phyloP scores from a whole-genome alignment of 1,284 basidiomycete species.

The Vanrija humicola region DNA sequence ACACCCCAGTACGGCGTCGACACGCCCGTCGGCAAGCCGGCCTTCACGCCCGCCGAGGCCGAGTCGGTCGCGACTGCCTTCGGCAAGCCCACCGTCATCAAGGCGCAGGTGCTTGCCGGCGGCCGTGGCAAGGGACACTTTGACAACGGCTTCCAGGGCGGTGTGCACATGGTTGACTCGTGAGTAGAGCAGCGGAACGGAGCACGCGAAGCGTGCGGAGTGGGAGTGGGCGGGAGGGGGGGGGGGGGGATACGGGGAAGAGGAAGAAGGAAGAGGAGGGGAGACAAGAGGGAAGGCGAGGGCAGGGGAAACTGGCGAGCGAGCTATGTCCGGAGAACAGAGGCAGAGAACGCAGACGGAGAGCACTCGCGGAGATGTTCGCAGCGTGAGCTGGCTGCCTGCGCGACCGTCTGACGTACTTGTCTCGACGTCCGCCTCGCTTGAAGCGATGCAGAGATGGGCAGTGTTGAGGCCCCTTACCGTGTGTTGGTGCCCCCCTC shows the following conservation, averaged over 20 bases:
- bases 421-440: too few species aligned
- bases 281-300: too few species aligned
- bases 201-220: neutral
- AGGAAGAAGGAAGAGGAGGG: too few species aligned
- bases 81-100: conserved; percentile 81
- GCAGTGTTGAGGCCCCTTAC: too few species aligned
- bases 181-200: conserved; percentile 48
- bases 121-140: conserved; percentile 98
- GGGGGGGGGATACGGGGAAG: neutral
- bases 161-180: conserved; percentile 93
- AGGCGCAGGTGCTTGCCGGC: conserved; percentile 96
- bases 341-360: too few species aligned
- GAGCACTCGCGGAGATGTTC: too few species aligned
- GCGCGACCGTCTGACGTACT: too few species aligned
- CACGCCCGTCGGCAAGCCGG: conserved; percentile 87
- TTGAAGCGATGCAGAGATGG: too few species aligned
- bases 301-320: too few species aligned
- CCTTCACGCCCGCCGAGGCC: conserved; percentile 85
- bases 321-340: too few species aligned
- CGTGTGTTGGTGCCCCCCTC: too few species aligned
- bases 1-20: conserved; percentile 79
- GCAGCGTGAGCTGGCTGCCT: too few species aligned
- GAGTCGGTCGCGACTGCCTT: conserved; percentile 84
- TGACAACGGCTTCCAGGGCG: conserved; percentile 92
- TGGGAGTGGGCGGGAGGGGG: neutral